A percentile compares a stretch with the other conserved stretches of the same genome.
Evolutionary conservation across 2,329 filamentous ascomycete genomes (phyloP).

Genomic region (Aspergillus sp.): DNA sequence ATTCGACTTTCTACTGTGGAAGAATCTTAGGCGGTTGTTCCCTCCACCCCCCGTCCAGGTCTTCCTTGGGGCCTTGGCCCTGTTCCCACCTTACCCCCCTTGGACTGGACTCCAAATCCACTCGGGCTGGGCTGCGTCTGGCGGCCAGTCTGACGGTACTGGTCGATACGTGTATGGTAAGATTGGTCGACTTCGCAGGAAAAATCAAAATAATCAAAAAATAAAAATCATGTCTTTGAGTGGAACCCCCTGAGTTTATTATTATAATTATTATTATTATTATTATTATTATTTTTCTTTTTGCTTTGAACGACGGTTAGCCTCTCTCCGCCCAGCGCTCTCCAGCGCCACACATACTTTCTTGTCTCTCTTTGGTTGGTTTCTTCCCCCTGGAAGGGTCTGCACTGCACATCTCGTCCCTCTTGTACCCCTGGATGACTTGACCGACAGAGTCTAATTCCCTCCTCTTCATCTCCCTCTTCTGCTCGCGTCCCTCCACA

Average conservation of each 20-base stretch:
- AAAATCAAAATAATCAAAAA: not conserved
- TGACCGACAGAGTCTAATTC: constrained; percentile 15
- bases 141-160: not conserved
- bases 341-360: constrained; percentile 5
- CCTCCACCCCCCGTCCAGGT: not conserved
- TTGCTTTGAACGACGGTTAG: not conserved
- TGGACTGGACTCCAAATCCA: not conserved
- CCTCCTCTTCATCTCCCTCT: constrained; percentile 23
- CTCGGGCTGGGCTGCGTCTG: not conserved
- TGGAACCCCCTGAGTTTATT: constrained; percentile 15
- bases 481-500: constrained; percentile 20
- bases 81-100: not conserved
- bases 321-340: constrained; percentile 8
- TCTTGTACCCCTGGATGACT: constrained; percentile 15
- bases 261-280: constrained; percentile 2
- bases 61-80: constrained; percentile 7
- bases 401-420: constrained; percentile 8
- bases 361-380: not conserved
- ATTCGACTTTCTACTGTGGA: not conserved
- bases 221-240: constrained; percentile 10
- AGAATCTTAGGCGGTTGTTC: constrained; percentile 8
- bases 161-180: constrained; percentile 1
- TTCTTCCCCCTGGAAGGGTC: constrained; percentile 12
- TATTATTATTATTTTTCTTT: constrained; percentile 1
- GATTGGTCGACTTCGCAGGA: no score